These are phyloP conservation scores for Aspergillus avenaceus DNA, from an alignment of 495 filamentous ascomycete species.

Conservation along the genomic window DNA sequence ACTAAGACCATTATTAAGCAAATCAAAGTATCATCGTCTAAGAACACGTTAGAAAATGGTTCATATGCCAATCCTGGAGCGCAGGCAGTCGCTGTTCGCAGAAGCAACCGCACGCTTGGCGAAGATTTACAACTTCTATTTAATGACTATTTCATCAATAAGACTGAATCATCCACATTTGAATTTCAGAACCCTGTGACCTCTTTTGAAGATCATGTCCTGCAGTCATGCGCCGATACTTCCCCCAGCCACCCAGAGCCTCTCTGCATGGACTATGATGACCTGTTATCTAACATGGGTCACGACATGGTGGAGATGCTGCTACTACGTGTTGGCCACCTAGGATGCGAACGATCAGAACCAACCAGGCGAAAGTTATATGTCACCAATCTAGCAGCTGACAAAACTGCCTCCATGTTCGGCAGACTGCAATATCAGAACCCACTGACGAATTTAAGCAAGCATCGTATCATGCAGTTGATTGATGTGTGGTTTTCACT, in stretches of 20 bases:
- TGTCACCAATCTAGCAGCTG: neutral
- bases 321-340: neutral
- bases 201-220: neutral
- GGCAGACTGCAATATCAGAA: neutral
- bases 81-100: neutral
- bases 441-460: neutral
- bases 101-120: neutral
- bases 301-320: slow-evolving; percentile 4
- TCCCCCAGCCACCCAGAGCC: neutral
- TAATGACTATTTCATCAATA: slow-evolving; percentile 1
- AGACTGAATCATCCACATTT: neutral
- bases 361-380: neutral
- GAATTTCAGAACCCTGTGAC: neutral
- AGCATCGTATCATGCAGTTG: slow-evolving; percentile 1
- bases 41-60: neutral
- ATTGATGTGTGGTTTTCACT: slow-evolving; percentile 6
- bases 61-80: neutral
- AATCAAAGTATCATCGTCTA: neutral
- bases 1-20: neutral
- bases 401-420: neutral
- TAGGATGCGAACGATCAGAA: neutral
- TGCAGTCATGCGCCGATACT: neutral
- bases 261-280: neutral
- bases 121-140: neutral
- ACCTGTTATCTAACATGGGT: slow-evolving; percentile 1